A percentile compares a stretch with the other conserved stretches of the same genome.
phyloP scores from a whole-genome alignment of 2,329 filamentous ascomycete species.

The Pestalotiopsis sp. region DNA sequence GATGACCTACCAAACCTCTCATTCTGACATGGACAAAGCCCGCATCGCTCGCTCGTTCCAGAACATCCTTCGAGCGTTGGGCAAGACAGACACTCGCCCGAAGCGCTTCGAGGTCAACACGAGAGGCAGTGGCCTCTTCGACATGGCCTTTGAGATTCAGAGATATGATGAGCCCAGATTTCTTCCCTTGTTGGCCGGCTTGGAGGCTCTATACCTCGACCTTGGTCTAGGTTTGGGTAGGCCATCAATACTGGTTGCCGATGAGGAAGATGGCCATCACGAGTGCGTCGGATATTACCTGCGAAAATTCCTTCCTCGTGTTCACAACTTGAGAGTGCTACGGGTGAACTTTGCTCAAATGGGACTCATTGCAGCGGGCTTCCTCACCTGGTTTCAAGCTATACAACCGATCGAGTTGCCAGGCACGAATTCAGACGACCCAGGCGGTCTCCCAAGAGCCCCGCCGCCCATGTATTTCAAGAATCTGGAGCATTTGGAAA shows the following conservation, averaged over 20 bases:
- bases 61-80: conserved; percentile 42
- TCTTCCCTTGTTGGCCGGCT: conserved; percentile 40
- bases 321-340: conserved; percentile 48
- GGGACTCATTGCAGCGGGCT: conserved; percentile 8
- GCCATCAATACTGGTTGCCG: not conserved
- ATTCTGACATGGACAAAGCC: conserved; percentile 2
- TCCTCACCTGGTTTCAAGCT: conserved; percentile 42
- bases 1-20: conserved; percentile 9
- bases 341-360: conserved; percentile 47
- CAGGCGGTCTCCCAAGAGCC: not conserved
- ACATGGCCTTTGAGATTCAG: conserved; percentile 48
- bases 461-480: conserved; percentile 30
- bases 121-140: conserved; percentile 31
- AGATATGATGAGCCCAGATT: conserved; percentile 36
- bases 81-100: conserved; percentile 35
- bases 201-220: conserved; percentile 46
- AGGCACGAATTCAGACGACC: not conserved
- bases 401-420: conserved; percentile 6
- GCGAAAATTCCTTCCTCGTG: conserved; percentile 37
- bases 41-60: conserved; percentile 38
- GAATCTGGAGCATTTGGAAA: conserved; percentile 40
- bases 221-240: conserved; percentile 20
- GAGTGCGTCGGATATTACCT: not conserved
- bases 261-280: not conserved
- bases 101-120: conserved; percentile 50